Evolutionary conservation across 208 protist species (phyloP).

Genomic region (Tetramitus jugosus): DNA sequence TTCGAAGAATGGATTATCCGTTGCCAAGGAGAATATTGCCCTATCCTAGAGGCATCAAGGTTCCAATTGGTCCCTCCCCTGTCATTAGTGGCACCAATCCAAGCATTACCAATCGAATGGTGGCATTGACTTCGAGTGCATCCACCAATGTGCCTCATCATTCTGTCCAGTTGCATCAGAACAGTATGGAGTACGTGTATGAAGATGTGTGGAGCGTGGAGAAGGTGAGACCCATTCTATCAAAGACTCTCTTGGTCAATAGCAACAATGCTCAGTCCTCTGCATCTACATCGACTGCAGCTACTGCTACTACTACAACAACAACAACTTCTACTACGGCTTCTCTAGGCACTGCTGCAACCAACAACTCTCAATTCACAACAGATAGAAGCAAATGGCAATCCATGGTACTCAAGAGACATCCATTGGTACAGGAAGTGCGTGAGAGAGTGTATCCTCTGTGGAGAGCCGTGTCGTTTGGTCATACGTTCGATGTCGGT

Average conservation of each 20-base stretch:
- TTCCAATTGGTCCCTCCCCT: neutral
- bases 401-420: neutral
- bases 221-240: neutral
- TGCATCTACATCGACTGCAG: neutral
- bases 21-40: neutral
- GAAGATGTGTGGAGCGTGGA: conserved; percentile 17
- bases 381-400: neutral
- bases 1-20: neutral
- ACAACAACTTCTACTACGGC: neutral
- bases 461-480: conserved; percentile 13
- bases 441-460: conserved; percentile 14
- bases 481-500: conserved; percentile 11
- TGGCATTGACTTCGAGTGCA: too few relatives aligned
- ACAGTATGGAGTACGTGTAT: conserved; percentile 1
- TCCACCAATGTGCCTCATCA: too few relatives aligned
- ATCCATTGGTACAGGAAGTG: conserved; percentile 1
- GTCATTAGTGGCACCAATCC: neutral
- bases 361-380: neutral
- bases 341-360: neutral
- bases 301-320: neutral
- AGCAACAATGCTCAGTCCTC: neutral
- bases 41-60: neutral
- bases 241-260: neutral
- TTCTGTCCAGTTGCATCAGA: neutral
- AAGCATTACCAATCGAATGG: neutral